phyloP scores from a whole-genome alignment of 1,284 basidiomycete species.

The Fistulinella cinereoalba region DNA sequence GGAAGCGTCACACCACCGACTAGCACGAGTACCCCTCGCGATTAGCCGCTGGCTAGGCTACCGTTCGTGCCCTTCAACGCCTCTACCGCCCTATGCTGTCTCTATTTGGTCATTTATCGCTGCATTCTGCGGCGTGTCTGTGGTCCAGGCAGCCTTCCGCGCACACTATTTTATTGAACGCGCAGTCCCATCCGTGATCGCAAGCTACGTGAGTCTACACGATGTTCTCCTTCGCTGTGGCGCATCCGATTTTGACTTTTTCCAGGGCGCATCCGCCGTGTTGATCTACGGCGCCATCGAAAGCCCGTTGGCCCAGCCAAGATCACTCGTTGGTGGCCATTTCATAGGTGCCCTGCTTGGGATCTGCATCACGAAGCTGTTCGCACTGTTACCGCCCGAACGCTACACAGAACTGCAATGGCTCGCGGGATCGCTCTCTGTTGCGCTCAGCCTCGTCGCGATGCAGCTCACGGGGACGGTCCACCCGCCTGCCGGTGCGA shows the following conservation, averaged over 20 bases:
- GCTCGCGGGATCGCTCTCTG: constrained; percentile 55
- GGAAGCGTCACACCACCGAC: background rate
- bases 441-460: constrained; percentile 47
- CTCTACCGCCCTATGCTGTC: constrained; percentile 3
- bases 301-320: constrained; percentile 58
- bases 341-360: constrained; percentile 34
- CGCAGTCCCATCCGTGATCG: constrained; percentile 41
- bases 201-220: constrained; percentile 19
- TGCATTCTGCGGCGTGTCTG: constrained; percentile 53
- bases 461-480: constrained; percentile 51
- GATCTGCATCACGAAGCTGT: constrained; percentile 55
- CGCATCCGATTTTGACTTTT: background rate
- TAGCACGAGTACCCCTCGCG: constrained; percentile 1
- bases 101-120: constrained; percentile 44
- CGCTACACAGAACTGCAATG: constrained; percentile 47
- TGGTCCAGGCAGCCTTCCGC: constrained; percentile 55
- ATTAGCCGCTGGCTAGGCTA: constrained; percentile 18
- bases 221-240: background rate
- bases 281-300: constrained; percentile 59
- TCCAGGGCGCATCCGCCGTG: constrained; percentile 58
- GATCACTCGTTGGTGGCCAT: constrained; percentile 46
- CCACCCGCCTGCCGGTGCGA: constrained; percentile 62
- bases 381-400: constrained; percentile 43
- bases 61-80: constrained; percentile 7
- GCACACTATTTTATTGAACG: constrained; percentile 47